Evolutionary conservation across 257 asterid species (phyloP).

Genomic region (Osmanthus fragrans): DNA sequence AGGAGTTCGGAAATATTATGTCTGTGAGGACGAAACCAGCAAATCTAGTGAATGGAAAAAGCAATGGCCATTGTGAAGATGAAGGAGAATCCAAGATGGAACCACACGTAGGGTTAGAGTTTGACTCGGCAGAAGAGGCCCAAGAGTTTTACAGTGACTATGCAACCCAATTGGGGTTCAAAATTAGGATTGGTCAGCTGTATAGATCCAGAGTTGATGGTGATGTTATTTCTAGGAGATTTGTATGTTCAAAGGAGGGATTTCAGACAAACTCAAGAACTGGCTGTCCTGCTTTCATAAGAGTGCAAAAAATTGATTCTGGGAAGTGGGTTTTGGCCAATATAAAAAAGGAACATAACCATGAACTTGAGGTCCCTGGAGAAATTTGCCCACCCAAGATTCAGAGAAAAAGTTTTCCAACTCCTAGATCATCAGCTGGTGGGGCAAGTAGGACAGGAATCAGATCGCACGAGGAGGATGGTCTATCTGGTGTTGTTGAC

Average conservation of each 20-base stretch:
- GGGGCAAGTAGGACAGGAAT: conserved; percentile 87
- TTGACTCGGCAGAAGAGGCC: conserved; percentile 83
- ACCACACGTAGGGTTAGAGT: conserved; percentile 78
- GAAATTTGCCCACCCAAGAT: conserved; percentile 62
- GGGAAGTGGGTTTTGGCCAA: conserved; percentile 90
- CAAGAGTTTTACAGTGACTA: conserved; percentile 76
- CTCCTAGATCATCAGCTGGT: conserved; percentile 62
- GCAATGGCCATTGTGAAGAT: conserved; percentile 50
- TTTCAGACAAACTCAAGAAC: conserved; percentile 87
- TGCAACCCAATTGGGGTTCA: conserved; percentile 76
- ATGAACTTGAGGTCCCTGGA: conserved; percentile 61
- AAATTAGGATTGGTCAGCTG: conserved; percentile 88
- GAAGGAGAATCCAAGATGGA: conserved; percentile 66
- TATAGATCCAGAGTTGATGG: conserved; percentile 89
- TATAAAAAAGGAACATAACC: conserved; percentile 85
- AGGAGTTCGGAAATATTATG: conserved; percentile 55
- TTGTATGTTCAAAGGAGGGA: conserved; percentile 91
- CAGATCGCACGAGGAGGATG: conserved; percentile 80
- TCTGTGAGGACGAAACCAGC: conserved; percentile 67
- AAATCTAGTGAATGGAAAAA: conserved; percentile 39
- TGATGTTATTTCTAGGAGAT: conserved; percentile 80
- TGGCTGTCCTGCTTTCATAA: conserved; percentile 89
- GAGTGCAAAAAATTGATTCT: conserved; percentile 77
- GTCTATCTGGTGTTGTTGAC: conserved; percentile 55
- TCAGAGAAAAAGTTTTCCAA: conserved; percentile 60